Percentiles rank a stretch among this genome's conserved stretches.
Evolutionary conservation across 164 flowering plant species (phyloP).

Genomic region (Tetrastigma voinierianum): DNA sequence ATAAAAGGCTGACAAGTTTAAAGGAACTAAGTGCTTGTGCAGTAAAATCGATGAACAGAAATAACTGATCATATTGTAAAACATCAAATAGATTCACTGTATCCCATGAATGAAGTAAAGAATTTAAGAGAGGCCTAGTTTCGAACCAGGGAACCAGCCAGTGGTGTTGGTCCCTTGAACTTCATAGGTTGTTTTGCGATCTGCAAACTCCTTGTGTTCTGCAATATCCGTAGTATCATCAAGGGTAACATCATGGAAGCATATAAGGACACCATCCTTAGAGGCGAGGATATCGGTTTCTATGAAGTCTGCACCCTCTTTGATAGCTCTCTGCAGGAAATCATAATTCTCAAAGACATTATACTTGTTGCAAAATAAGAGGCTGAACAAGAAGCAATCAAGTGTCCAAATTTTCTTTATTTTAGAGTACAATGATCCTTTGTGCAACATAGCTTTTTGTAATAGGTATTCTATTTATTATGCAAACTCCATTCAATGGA

Average conservation of each 20-base stretch:
- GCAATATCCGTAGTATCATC: conserved; percentile 82
- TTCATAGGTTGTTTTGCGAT: conserved; percentile 82
- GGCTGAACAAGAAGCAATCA: not conserved
- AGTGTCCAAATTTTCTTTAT: too few species aligned
- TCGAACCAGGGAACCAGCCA: conserved; percentile 79
- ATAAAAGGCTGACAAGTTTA: not conserved
- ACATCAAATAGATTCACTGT: not conserved
- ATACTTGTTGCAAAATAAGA: not conserved
- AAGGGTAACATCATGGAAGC: conserved; percentile 86
- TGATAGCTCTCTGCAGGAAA: conserved; percentile 82
- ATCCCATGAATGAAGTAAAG: not conserved
- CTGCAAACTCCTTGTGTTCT: conserved; percentile 66
- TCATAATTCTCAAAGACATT: not conserved
- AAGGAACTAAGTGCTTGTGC: not conserved
- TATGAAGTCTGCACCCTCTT: conserved; percentile 97
- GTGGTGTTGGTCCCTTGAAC: conserved; percentile 82
- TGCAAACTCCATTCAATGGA: too few species aligned
- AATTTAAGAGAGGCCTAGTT: not conserved
- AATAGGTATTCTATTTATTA: too few species aligned
- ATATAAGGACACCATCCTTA: conserved; percentile 83
- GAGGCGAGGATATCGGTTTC: conserved; percentile 79
- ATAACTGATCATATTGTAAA: too few species aligned
- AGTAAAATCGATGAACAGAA: too few species aligned
- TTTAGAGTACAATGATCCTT: too few species aligned
- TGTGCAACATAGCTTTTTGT: too few species aligned